Evolutionary conservation across 1,284 basidiomycete genomes (phyloP), one percentile per base, ranked within the genome.

Genomic region (Vanrija humicola): DNA sequence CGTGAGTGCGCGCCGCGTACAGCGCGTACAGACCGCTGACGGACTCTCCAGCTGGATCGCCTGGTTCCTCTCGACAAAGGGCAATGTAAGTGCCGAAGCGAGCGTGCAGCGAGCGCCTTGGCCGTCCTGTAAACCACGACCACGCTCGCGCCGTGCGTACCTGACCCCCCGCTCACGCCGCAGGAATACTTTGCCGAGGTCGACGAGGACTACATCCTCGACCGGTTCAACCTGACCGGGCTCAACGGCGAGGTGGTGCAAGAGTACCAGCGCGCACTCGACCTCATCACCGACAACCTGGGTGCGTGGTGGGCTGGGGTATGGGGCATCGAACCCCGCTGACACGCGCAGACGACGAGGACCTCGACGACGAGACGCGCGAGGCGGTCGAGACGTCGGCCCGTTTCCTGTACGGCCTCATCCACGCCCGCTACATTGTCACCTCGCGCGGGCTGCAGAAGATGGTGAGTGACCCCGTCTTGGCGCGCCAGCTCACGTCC

Each of bases 181-280:
- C 49, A 75, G 78, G 95, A 98, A 79, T 98, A 98, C 81, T 98
- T 98, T 75, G 97, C 94, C 77, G 94, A 98, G 79, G 91, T 98
- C 63, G 96, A 98, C 73, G 94, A 98, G 72, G 95, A 98, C 78
- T 98, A 98, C 77, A 98, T 98, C 67, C 82, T 98, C 48, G 95
- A 98, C 79, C 84, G 95, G 46, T 98, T 98, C 84, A 98, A 98
- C 77, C 82, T 98, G 54, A 98, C 95, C 6, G 95, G 96, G 2
- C 82, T 98, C 59, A 98, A 98, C 78, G 89, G 89, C 63, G 95
- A 98, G 76, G 92, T 78, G 23, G 71, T 98, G 7, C 85, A 92
- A 62, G 91, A 97, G 78, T 98, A 98, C 69, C 80, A 87, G 2
- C 88, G 96, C 67, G 95, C 95, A 0, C 80, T 98, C 51, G 95